phyloP scores from a whole-genome alignment of 331 rosid genomes.

The Cucumis variabilis region DNA sequence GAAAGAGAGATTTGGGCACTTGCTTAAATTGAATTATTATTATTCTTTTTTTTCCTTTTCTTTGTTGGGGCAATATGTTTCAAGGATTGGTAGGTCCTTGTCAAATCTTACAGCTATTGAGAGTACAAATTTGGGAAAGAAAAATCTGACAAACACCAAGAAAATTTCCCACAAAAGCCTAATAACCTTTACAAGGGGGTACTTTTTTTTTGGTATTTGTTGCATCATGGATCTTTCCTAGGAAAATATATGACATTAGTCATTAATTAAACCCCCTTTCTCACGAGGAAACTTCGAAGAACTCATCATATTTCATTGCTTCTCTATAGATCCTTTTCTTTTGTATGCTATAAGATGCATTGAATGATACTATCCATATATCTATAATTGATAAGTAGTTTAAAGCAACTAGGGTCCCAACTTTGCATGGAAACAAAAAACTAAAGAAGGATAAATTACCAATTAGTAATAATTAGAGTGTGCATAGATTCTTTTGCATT shows the following conservation, averaged over 20 bases:
- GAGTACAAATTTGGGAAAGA: constrained; percentile 59
- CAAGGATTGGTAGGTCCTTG: constrained; percentile 60
- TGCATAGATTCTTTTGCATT: no score
- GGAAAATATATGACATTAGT: background rate
- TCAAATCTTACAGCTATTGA: constrained; percentile 61
- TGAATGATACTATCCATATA: background rate
- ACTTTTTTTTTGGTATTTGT: constrained; percentile 18
- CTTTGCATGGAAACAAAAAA: constrained; percentile 10
- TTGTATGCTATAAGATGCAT: no score
- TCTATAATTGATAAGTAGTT: background rate
- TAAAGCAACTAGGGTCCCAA: background rate
- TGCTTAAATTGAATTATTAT: background rate
- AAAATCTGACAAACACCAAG: constrained; percentile 58
- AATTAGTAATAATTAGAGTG: no score
- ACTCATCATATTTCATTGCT: constrained; percentile 9
- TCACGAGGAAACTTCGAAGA: constrained; percentile 21
- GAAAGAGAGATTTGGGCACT: background rate
- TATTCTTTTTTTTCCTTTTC: background rate
- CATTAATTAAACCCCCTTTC: background rate
- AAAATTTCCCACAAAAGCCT: constrained; percentile 42
- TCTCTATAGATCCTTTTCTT: no score
- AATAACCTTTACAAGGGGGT: constrained; percentile 38
- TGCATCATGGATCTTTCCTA: background rate
- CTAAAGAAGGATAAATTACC: no score
- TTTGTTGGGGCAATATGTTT: constrained; percentile 35